A percentile compares a stretch with the other conserved stretches of the same genome.
phyloP scores from a whole-genome alignment of 139 green algal species.

The Gonium pectorale region DNA sequence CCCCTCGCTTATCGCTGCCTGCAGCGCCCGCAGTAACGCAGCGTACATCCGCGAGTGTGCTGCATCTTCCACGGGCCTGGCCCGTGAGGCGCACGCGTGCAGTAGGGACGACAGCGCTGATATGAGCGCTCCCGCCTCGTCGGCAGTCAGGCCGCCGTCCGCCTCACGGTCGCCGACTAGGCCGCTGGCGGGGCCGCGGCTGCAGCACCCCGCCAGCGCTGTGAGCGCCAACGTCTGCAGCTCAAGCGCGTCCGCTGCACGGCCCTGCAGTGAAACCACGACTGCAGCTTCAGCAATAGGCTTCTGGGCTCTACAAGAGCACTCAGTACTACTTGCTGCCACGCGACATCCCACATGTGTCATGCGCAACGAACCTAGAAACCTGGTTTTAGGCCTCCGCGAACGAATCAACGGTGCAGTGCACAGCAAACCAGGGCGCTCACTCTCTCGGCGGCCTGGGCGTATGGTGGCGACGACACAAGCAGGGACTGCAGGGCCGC shows the following conservation, averaged over 20 bases:
- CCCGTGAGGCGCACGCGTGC: background rate
- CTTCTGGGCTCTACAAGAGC: too few species aligned
- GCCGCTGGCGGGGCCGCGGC: background rate
- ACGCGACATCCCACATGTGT: too few species aligned
- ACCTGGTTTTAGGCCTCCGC: too few species aligned
- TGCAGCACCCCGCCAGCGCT: conserved; percentile 36
- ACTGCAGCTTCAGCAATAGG: too few species aligned
- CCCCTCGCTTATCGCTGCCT: conserved; percentile 25
- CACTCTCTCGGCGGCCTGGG: too few species aligned
- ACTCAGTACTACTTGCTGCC: too few species aligned
- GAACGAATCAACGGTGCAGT: too few species aligned
- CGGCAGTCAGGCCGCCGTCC: background rate
- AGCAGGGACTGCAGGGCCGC: conserved; percentile 42
- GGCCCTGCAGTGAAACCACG: too few species aligned
- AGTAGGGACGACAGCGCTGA: background rate
- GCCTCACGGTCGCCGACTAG: background rate
- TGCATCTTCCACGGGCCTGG: conserved; percentile 39
- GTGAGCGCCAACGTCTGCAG: conserved; percentile 39
- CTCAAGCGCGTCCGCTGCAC: background rate
- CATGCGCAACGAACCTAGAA: too few species aligned
- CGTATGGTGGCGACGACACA: conserved; percentile 10
- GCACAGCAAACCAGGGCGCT: too few species aligned
- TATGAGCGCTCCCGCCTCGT: background rate
- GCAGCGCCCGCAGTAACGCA: conserved; percentile 36
- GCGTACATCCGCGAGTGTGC: conserved; percentile 48